These are phyloP conservation scores for Naganishia onofrii DNA, from an alignment of 768 basidiomycete species.

Conservation along the genomic window DNA sequence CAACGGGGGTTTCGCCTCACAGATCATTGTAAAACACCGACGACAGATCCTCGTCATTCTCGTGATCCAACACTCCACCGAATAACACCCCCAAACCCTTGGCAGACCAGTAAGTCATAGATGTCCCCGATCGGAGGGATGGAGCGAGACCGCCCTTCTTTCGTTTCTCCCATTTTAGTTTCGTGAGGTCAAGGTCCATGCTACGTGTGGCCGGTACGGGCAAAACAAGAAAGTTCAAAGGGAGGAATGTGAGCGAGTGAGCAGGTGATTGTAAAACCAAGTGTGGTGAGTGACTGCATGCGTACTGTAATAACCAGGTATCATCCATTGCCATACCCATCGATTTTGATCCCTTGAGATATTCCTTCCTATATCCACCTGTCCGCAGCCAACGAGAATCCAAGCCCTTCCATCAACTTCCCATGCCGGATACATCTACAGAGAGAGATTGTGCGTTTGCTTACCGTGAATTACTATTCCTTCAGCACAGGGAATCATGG, in stretches of 20 bases:
- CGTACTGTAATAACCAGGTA: constrained; percentile 78
- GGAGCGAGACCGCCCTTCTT: constrained; percentile 76
- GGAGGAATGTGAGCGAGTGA: no score
- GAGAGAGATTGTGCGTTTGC: constrained; percentile 23
- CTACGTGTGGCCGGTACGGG: constrained; percentile 31
- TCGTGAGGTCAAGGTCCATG: constrained; percentile 56
- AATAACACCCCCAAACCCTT: constrained; percentile 74
- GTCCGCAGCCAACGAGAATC: background rate
- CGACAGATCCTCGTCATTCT: constrained; percentile 78
- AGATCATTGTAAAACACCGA: constrained; percentile 85
- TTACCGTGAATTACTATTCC: constrained; percentile 76
- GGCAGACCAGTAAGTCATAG: constrained; percentile 75
- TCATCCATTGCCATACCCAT: constrained; percentile 85
- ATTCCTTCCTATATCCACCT: constrained; percentile 92
- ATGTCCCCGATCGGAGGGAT: constrained; percentile 71
- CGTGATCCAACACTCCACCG: constrained; percentile 85
- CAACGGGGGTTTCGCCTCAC: constrained; percentile 52
- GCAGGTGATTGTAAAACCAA: background rate
- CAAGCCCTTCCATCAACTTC: background rate
- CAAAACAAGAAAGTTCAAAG: constrained; percentile 24
- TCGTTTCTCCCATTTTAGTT: constrained; percentile 79
- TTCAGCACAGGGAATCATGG: constrained; percentile 72
- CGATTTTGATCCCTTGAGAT: constrained; percentile 76
- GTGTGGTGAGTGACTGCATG: constrained; percentile 38
- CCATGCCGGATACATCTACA: background rate